Conservation (phyloP, 23 red algal species). For the Cyanidioschyzon merolae region DNA sequence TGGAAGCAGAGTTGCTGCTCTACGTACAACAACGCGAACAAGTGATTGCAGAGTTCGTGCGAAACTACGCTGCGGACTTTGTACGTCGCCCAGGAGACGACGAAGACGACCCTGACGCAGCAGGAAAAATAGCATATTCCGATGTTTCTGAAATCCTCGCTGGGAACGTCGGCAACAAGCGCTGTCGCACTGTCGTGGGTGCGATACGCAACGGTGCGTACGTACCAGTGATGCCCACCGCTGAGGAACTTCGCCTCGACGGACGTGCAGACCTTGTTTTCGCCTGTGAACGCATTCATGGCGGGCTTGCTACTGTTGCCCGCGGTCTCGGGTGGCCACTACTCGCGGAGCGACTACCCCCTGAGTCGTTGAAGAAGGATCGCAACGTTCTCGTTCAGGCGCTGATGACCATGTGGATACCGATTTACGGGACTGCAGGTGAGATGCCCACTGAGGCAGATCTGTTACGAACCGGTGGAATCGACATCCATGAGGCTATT, state of each 20-base stretch:
- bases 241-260: constrained; percentile 56
- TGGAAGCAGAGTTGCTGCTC: constrained; percentile 28
- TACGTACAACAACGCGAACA: constrained; percentile 35
- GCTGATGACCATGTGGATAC: constrained; percentile 40
- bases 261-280: constrained; percentile 73
- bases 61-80: neutral
- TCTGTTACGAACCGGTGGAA: constrained; percentile 35
- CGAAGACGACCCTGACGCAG: neutral
- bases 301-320: constrained; percentile 36
- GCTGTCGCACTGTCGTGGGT: neutral
- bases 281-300: constrained; percentile 62
- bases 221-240: constrained; percentile 18
- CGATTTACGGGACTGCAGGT: constrained; percentile 25
- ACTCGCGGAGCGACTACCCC: constrained; percentile 15
- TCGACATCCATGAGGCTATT: constrained; percentile 56
- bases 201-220: neutral
- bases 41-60: constrained; percentile 21
- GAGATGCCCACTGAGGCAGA: constrained; percentile 46
- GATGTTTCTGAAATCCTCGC: neutral
- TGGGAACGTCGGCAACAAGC: neutral
- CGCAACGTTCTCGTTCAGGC: constrained; percentile 19
- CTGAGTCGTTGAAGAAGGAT: constrained; percentile 10
- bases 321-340: constrained; percentile 7
- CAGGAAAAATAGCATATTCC: neutral
- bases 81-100: neutral